Evolutionary conservation across 1,284 basidiomycete genomes (phyloP).

Genomic region (Trichosporon sp.): DNA sequence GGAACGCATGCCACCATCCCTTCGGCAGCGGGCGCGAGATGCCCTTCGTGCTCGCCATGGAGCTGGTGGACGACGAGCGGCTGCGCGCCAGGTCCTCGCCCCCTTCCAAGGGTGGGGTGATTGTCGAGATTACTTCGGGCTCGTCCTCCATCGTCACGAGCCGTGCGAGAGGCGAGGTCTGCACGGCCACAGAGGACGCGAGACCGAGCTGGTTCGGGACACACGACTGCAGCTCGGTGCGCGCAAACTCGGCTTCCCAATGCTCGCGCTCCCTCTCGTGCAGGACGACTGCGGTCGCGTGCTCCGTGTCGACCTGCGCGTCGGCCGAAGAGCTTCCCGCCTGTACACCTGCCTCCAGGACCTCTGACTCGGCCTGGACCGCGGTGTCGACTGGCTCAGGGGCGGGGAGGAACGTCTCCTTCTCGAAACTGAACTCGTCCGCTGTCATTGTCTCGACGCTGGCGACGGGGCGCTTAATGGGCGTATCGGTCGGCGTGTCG

Average conservation of each 20-base stretch:
- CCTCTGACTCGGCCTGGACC: background rate
- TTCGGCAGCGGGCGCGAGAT: background rate
- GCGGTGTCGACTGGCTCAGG: background rate
- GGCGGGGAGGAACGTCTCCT: background rate
- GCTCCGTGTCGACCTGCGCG: background rate
- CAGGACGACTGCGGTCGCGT: background rate
- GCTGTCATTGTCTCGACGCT: background rate
- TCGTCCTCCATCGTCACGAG: slow-evolving; percentile 4
- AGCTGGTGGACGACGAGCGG: background rate
- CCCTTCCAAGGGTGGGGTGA: background rate
- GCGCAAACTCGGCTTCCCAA: slow-evolving; percentile 6
- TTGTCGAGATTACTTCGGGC: background rate
- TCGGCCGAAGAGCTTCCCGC: background rate
- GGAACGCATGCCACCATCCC: slow-evolving; percentile 20
- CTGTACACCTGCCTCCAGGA: background rate
- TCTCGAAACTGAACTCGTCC: slow-evolving; percentile 1
- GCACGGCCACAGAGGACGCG: background rate
- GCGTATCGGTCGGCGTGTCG: background rate
- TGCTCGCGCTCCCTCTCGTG: background rate
- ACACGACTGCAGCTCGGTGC: background rate
- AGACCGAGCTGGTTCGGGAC: background rate
- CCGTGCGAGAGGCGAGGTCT: background rate
- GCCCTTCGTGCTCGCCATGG: background rate
- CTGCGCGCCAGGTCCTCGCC: background rate
- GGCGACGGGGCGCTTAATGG: background rate